These are phyloP conservation scores for Cladosporium sp. DNA, from an alignment of 2,329 filamentous ascomycete genomes.

Conservation along the genomic window DNA sequence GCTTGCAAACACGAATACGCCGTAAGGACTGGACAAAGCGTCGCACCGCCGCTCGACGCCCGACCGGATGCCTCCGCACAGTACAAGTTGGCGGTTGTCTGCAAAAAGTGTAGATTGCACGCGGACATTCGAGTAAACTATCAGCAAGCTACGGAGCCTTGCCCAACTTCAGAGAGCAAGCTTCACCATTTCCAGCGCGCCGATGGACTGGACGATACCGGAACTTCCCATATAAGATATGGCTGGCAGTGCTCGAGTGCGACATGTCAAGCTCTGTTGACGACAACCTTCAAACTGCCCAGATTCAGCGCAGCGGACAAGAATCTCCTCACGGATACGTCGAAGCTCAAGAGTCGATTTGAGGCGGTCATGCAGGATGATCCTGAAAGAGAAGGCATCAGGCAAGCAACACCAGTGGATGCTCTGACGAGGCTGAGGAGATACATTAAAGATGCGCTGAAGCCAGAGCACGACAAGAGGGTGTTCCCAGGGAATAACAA, in stretches of 20 bases:
- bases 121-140: constrained; percentile 56
- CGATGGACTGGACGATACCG: constrained; percentile 13
- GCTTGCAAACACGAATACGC: constrained; percentile 59
- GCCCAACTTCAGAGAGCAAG: constrained; percentile 48
- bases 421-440: constrained; percentile 54
- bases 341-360: constrained; percentile 50
- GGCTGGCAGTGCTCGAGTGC: constrained; percentile 56
- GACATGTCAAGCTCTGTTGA: constrained; percentile 52
- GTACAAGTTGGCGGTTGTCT: constrained; percentile 59
- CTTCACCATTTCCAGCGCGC: constrained; percentile 56
- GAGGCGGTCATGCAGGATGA: constrained; percentile 48
- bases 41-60: constrained; percentile 41
- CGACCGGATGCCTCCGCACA: constrained; percentile 36
- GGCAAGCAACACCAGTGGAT: constrained; percentile 49
- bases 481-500: constrained; percentile 59
- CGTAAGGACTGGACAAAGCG: constrained; percentile 53
- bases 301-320: constrained; percentile 48
- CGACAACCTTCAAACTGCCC: constrained; percentile 51
- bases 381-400: constrained; percentile 52
- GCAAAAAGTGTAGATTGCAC: constrained; percentile 59
- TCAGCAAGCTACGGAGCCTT: constrained; percentile 38
- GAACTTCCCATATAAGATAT: constrained; percentile 33
- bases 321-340: constrained; percentile 51
- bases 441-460: constrained; percentile 58
- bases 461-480: constrained; percentile 46